phyloP scores from a whole-genome alignment of 306 rosid genomes.

The Vigna radiata region DNA sequence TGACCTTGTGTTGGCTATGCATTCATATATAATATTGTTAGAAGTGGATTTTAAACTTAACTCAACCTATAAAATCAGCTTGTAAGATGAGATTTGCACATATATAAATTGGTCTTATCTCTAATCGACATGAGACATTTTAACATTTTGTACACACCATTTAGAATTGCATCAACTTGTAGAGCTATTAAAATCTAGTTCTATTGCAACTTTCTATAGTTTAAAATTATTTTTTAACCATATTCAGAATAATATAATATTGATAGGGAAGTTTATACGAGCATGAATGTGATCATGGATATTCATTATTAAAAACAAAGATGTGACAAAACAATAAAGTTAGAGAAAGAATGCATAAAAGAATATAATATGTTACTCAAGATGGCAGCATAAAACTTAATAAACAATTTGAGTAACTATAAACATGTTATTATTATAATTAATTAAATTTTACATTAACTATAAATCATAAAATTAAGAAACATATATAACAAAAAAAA shows the following conservation, averaged over 20 bases:
- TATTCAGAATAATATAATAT: neutral
- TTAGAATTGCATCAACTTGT: neutral
- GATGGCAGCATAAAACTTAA: neutral
- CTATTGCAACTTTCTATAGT: neutral
- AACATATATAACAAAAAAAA: too few species aligned
- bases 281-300: neutral
- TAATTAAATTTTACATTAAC: too few species aligned
- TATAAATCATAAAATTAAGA: too few species aligned
- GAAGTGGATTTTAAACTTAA: too few species aligned
- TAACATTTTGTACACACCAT: too few species aligned
- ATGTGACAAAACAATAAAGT: neutral
- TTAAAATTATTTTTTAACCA: neutral
- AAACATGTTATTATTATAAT: too few species aligned
- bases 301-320: too few species aligned
- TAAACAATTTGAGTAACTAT: neutral
- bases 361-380: neutral
- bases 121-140: too few species aligned
- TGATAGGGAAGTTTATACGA: neutral
- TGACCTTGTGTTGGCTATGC: neutral
- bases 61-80: too few species aligned
- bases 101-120: too few species aligned
- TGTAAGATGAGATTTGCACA: too few species aligned
- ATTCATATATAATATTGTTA: too few species aligned
- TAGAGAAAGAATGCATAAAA: neutral
- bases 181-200: neutral